Conservation (phyloP, 1,284 basidiomycete genomes). For the Austropuccinia psidii region DNA sequence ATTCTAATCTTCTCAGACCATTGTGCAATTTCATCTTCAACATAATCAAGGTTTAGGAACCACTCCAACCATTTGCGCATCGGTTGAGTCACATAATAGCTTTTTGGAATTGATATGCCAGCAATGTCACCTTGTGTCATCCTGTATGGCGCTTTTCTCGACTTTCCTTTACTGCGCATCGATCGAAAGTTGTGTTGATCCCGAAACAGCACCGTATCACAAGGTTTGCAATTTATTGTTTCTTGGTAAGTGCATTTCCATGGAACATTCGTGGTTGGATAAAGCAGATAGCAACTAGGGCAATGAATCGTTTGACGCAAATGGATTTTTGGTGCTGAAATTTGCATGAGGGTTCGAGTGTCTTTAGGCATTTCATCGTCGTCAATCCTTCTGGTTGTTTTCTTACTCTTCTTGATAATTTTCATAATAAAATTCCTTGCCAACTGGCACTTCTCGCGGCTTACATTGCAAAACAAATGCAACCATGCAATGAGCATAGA, state of each 20-base stretch:
- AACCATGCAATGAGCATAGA: slow-evolving; percentile 8
- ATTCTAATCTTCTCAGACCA: neutral
- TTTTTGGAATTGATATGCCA: no score
- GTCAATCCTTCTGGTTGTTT: no score
- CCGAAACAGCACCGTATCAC: no score
- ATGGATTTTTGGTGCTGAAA: neutral
- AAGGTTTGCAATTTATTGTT: no score
- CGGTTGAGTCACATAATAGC: neutral
- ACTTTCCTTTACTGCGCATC: no score
- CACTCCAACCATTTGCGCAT: neutral
- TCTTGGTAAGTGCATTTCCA: no score
- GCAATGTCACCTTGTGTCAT: no score
- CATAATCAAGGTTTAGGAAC: neutral
- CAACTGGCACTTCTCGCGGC: neutral
- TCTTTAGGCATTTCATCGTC: neutral
- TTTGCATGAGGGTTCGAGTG: slow-evolving; percentile 1
- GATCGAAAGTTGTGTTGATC: no score
- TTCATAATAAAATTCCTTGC: neutral
- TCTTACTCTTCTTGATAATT: no score
- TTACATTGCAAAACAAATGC: slow-evolving; percentile 9
- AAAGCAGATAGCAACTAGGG: neutral
- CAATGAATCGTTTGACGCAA: neutral
- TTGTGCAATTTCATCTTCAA: neutral
- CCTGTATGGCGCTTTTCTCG: no score
- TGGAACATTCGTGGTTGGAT: no score